These are phyloP conservation scores for Thinopyrum elongatum DNA, from an alignment of 176 grass and related monocot genomes.

Conservation along the genomic window DNA sequence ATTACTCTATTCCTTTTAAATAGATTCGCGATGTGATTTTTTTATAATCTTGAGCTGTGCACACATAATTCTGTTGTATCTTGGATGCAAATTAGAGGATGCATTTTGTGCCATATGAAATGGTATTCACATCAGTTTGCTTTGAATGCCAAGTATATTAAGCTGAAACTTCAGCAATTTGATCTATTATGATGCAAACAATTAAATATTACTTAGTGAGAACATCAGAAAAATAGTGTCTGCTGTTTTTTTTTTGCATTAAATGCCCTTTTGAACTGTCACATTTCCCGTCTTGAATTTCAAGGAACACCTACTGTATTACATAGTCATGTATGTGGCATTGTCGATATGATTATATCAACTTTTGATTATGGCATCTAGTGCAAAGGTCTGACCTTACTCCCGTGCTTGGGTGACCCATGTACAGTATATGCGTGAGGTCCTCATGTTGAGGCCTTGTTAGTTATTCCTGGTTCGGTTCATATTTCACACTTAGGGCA, in stretches of 20 bases:
- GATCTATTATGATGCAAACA: neutral
- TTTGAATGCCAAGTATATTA: too few species aligned
- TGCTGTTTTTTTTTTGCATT: neutral
- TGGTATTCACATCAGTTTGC: neutral
- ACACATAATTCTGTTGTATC: neutral
- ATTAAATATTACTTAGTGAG: neutral
- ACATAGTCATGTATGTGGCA: neutral
- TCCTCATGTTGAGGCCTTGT: neutral
- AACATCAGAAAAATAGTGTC: neutral
- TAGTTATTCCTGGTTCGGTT: neutral
- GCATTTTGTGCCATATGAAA: neutral
- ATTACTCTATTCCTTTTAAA: neutral
- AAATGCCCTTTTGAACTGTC: neutral
- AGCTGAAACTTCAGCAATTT: neutral
- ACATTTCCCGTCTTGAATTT: constrained; percentile 11
- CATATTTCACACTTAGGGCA: neutral
- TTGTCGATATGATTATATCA: neutral
- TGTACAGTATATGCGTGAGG: neutral
- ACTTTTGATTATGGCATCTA: neutral
- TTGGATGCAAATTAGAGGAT: constrained; percentile 1
- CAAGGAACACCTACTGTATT: neutral
- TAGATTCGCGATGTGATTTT: neutral
- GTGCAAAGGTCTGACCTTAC: neutral
- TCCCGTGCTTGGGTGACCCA: neutral
- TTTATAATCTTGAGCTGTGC: neutral